A percentile compares a stretch with the other conserved stretches of the same genome.
phyloP scores from a whole-genome alignment of 192 early-diverging fungal genomes.

The Gryganskiella cystojenkinii region DNA sequence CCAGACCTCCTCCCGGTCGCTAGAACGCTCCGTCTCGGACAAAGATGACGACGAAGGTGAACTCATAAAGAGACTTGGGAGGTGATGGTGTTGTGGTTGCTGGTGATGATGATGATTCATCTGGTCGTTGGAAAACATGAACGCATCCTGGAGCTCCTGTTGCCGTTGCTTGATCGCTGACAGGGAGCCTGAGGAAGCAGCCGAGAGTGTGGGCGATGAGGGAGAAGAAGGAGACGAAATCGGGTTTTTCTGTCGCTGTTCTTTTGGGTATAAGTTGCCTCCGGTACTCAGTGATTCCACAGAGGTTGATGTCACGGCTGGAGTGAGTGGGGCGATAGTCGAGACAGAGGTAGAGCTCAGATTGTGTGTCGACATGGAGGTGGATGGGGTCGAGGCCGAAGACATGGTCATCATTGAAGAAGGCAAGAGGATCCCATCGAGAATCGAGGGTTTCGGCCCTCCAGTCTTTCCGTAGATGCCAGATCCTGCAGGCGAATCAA shows the following conservation, averaged over 20 bases:
- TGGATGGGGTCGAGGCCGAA: constrained; percentile 11
- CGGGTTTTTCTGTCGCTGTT: not conserved
- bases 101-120: constrained; percentile 2
- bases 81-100: constrained; percentile 14
- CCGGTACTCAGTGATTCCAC: not conserved
- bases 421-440: constrained; percentile 28
- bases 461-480: not conserved
- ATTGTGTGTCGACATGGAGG: constrained; percentile 37
- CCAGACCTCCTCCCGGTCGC: constrained; percentile 53
- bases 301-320: not conserved
- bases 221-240: constrained; percentile 46
- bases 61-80: constrained; percentile 34
- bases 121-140: constrained; percentile 43
- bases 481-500: constrained; percentile 19
- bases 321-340: too few relatives aligned
- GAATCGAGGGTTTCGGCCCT: constrained; percentile 8
- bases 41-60: not conserved
- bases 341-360: constrained; percentile 4
- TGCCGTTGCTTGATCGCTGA: constrained; percentile 11
- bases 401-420: constrained; percentile 14
- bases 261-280: constrained; percentile 25
- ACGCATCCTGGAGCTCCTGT: constrained; percentile 32
- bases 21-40: constrained; percentile 37
- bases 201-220: constrained; percentile 40
- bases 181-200: constrained; percentile 11